Evolutionary conservation across 106 monocot species (phyloP).

Genomic region (Amphibolis antarctica): DNA sequence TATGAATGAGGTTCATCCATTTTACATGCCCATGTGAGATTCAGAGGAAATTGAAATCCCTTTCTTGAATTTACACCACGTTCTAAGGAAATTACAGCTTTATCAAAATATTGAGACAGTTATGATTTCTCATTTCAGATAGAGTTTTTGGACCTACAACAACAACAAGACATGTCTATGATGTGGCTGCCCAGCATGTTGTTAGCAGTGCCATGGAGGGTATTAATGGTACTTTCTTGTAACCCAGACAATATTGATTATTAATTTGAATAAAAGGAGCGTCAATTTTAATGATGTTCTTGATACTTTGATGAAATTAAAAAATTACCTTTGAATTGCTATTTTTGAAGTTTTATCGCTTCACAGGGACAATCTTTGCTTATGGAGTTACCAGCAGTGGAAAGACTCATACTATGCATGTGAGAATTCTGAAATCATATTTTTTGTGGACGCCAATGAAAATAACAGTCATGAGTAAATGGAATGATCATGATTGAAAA

Average conservation of each 20-base stretch:
- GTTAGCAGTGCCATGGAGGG: slow-evolving; percentile 92
- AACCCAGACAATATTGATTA: not conserved
- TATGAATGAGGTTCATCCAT: no score
- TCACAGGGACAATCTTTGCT: slow-evolving; percentile 88
- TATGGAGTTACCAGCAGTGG: slow-evolving; percentile 98
- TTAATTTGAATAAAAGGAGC: not conserved
- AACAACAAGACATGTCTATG: slow-evolving; percentile 95
- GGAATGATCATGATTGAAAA: not conserved
- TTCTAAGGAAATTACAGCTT: not conserved
- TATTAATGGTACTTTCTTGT: slow-evolving; percentile 59
- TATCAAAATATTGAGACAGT: not conserved
- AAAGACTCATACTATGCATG: slow-evolving; percentile 97
- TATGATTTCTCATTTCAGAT: slow-evolving; percentile 37
- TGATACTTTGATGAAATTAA: no score
- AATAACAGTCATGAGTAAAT: not conserved
- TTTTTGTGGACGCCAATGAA: not conserved
- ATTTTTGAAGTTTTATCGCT: not conserved
- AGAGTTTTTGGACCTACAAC: slow-evolving; percentile 97
- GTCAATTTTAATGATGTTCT: no score
- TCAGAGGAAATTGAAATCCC: no score
- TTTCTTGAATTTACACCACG: no score
- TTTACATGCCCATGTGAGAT: no score
- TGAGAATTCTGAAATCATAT: slow-evolving; percentile 17
- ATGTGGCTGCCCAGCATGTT: slow-evolving; percentile 94
- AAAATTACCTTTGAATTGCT: not conserved